Base-by-base conservation (phyloP, 2,329 filamentous ascomycete species). In the Monosporascus sp. region DNA sequence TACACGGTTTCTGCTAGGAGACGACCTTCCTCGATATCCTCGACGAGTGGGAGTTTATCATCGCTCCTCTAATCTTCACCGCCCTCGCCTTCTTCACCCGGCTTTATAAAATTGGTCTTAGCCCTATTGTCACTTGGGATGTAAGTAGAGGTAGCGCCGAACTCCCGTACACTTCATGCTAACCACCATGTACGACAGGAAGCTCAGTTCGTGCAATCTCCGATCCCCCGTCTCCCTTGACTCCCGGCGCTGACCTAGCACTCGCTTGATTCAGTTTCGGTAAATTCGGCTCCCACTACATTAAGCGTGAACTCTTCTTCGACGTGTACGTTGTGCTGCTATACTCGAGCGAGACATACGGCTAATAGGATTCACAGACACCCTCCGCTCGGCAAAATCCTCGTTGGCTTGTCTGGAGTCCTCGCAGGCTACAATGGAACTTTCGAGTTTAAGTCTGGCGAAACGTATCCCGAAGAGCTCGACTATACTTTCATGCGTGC, bases 221-320 rank as follows among this genome's bases (percentile, higher is more conserved):
- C 48, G 50, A 48, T 18, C 5, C 35, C 50, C 45, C 31, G 45
- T 38, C 37, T 47, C 43, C 50, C 44, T 48, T 52, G 47, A 57
- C 60, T 57, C 64, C 35, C 46, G 20, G 50, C 55, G 58, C 61
- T 70, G 57, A 73, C 61, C 15, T 50, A 18, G 18, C 58, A 37
- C 44, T 45, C 52, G 50, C 48, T 55, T 53, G 49, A 61, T 54
- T 51, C 65, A 90, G 87, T 72, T 95, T 95, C 72, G 90, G 90
- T 69, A 99, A 99, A 77, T 99, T 99, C 72, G 94, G 94, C 59
- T 97, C 93, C 64, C 93, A 99, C 75, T 99, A 99, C 73, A 86
- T 99, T 69, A 97, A 99, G 73, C 90, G 93, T 72, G 94, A 99
- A 74, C 97, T 97, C 79, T 99, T 99, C 81, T 99, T 99, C 76